Conservation (phyloP, 2,329 filamentous ascomycete species). For the Sporothrix schenckii region DNA sequence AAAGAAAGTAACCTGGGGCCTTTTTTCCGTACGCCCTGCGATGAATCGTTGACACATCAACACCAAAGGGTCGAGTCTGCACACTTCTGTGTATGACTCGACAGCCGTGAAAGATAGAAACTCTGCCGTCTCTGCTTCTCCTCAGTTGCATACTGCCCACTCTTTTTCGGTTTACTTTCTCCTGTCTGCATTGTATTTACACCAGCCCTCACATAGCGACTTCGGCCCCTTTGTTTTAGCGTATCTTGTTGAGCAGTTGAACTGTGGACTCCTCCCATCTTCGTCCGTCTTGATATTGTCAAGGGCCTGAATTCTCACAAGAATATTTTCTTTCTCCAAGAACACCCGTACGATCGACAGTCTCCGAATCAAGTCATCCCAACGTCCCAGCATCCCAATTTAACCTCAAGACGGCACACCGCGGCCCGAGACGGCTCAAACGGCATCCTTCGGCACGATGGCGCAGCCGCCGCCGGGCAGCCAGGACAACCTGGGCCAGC, state of each 20-base stretch:
- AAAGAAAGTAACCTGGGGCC: too few relatives aligned
- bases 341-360: neutral
- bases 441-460: neutral
- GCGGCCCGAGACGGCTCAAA: neutral
- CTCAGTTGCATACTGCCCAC: neutral
- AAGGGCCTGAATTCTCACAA: neutral
- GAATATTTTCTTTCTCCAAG: neutral
- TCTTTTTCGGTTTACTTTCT: neutral
- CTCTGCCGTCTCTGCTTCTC: neutral
- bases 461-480: neutral
- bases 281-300: neutral
- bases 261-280: neutral
- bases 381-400: too few relatives aligned
- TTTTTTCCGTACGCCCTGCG: neutral
- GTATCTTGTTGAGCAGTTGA: neutral
- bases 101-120: too few relatives aligned
- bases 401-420: neutral
- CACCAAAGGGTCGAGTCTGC: neutral
- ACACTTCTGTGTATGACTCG: neutral
- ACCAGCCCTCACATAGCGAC: neutral
- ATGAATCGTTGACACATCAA: slow-evolving; percentile 15
- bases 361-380: too few relatives aligned
- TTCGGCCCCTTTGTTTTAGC: slow-evolving; percentile 1
- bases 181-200: neutral
- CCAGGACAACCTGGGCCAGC: neutral